Conservation (phyloP, 2,329 filamentous ascomycete species). For the Epichloe typhina region DNA sequence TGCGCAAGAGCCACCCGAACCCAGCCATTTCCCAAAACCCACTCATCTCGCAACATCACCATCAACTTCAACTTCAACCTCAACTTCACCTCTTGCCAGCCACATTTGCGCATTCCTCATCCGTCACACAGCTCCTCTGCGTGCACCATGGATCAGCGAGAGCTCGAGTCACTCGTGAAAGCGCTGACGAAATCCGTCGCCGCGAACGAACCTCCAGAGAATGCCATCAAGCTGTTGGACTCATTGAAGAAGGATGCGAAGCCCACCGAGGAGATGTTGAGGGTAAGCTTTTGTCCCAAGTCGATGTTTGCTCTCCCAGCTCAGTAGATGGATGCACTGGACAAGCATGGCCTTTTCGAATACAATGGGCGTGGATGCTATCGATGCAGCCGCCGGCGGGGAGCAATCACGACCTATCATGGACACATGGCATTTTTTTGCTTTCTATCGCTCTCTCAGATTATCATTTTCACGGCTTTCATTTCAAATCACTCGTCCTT, state of each 20-base stretch:
- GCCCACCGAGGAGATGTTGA: slow-evolving; percentile 79
- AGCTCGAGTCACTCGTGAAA: slow-evolving; percentile 65
- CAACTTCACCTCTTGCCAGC: neutral
- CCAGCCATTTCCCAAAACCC: neutral
- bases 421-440: too few species aligned
- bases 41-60: neutral
- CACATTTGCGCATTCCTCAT: neutral
- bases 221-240: slow-evolving; percentile 61
- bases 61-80: neutral
- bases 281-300: slow-evolving; percentile 38
- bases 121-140: neutral
- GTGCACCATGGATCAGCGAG: slow-evolving; percentile 61
- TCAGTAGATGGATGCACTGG: too few species aligned
- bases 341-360: too few species aligned
- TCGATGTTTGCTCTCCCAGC: too few species aligned
- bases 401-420: neutral
- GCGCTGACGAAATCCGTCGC: slow-evolving; percentile 66
- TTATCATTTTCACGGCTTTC: too few species aligned
- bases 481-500: too few species aligned
- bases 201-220: slow-evolving; percentile 60
- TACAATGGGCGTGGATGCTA: neutral
- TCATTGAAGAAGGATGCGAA: slow-evolving; percentile 67
- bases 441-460: too few species aligned
- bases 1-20: neutral
- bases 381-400: neutral